Base-by-base conservation (phyloP, 345 rosid genomes). In the Toxicodendron radicans region DNA sequence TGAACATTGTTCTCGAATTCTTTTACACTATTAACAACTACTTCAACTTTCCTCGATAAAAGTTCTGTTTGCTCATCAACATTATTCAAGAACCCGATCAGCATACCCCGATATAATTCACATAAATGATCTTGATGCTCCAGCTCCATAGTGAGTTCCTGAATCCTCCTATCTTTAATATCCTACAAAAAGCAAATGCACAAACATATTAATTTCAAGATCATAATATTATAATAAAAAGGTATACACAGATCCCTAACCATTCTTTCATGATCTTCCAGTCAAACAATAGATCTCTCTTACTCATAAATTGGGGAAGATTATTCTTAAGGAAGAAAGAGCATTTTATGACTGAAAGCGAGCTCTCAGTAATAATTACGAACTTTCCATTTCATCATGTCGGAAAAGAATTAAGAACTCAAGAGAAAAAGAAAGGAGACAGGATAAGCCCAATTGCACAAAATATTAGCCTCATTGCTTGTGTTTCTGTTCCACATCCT, bases 91-190 rank as follows among this genome's bases (percentile, higher is more conserved):
- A 70, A 70, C 27, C 63, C 35, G 38, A 41, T 38, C 14, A 70
- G 52, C 64, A 52, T 45, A 35, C 35, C 73, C 41, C 73, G 53
- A 56, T 38, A 56, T 18, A 38, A 20, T 70, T 54, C 73, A 38
- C 64, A 70, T 24, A 70, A 56, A 6, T 21, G 64, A 56, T 57
- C 73, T 20, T 57, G 73, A 58, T 17, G 73, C 61, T 70, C 64
- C 53, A 57, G 52, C 73, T 41, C 73, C 64, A 57, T 23, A 5
- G 73, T 57, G 30, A 70, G 73, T 57, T 70, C 73, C 60, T 70
- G 32, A 57, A 70, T 70, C 10, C 23, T 57, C 16, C 35, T 24
- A 43, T 58, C 73, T 20, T 43, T 58, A 70, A 10, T 13, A 41
- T 58, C 65, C 73, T 70, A 58, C 27, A 70, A 58, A 12, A 41